Conservation (phyloP, 768 basidiomycete species). For the Lactarius hengduanensis region DNA sequence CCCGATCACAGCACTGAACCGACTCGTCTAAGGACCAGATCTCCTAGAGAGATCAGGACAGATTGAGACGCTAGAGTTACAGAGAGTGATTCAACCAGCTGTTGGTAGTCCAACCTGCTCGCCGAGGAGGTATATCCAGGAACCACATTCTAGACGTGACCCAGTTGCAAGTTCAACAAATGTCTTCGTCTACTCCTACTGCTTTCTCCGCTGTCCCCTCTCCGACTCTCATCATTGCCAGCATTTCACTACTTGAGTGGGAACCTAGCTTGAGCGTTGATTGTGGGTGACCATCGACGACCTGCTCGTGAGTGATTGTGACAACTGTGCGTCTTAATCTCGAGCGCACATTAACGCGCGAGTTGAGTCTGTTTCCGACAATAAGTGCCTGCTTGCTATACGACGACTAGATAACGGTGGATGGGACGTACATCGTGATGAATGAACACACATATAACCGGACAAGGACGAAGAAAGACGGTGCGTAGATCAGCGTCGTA, state of each 20-base stretch:
- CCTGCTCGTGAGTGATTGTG: conserved; percentile 8
- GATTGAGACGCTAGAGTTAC: neutral
- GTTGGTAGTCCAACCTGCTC: neutral
- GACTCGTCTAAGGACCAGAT: neutral
- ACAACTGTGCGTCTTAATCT: conserved; percentile 12
- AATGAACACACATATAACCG: conserved; percentile 20
- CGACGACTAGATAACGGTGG: neutral
- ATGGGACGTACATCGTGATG: conserved; percentile 15
- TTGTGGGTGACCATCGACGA: neutral
- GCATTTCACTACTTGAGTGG: neutral
- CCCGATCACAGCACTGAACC: neutral
- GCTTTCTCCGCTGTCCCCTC: conserved; percentile 12
- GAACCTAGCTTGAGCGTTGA: neutral
- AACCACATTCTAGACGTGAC: neutral
- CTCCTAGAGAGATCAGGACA: neutral
- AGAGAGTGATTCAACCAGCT: neutral
- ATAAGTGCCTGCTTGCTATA: neutral
- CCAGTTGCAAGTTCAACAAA: neutral
- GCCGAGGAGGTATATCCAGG: neutral
- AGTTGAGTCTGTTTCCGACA: conserved; percentile 13
- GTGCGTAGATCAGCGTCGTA: conserved; percentile 21
- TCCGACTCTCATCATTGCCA: neutral
- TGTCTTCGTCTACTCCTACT: conserved; percentile 3
- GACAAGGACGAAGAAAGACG: conserved; percentile 19
- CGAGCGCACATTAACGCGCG: conserved; percentile 13